Base-by-base conservation (phyloP, 306 rosid genomes). In the Lathyrus sativus region DNA sequence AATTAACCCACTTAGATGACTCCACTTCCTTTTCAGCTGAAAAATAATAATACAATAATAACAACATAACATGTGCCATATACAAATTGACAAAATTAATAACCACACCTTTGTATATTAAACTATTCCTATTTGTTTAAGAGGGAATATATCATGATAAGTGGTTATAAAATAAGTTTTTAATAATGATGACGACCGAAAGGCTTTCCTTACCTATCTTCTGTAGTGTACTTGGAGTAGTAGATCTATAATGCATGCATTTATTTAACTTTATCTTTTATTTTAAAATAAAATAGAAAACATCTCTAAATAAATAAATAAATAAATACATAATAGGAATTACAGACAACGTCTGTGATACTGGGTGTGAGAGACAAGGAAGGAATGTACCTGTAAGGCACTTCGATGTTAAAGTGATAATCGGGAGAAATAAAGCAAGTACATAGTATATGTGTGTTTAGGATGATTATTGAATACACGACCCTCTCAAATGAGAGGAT, bases 111-210 rank as follows among this genome's bases (percentile, higher is more conserved):
- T 39, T 9, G 63, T 55, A 43, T 62, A 43, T 54, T 70, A 49
- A 64, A 58, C 29, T 73, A 81, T 57, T 69, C 64, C 11, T 29
- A 38, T 5, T 22, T 29, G 37, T 59, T 68, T 73, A 18, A 51
- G 54, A 44, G 68, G 28, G 55, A 24, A 45, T 33, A 35, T 7
- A 35, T 70, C 53, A 58, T 74, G 82, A 73, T 74, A 78, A 70
- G 78, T 61, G 59, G 22, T 62, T 59, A 58, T 11, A 54, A 61
- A 59, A 50, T 46, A 28, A 38, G 54, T 59, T 58, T 33, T 24
- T 51, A 73, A 72, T 73, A 5, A 65, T 69, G 82, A 72, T 67
- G 57, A 54, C 56, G 57, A 62, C 73, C 38, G 4, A 57, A 60
- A 31, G 57, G 57, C 44, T 65, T 70, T 28, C 43, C 3, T 12